Percentiles rank a stretch among this genome's conserved stretches.
phyloP scores from a whole-genome alignment of 106 monocot species.

The Dactylorhiza incarnata region DNA sequence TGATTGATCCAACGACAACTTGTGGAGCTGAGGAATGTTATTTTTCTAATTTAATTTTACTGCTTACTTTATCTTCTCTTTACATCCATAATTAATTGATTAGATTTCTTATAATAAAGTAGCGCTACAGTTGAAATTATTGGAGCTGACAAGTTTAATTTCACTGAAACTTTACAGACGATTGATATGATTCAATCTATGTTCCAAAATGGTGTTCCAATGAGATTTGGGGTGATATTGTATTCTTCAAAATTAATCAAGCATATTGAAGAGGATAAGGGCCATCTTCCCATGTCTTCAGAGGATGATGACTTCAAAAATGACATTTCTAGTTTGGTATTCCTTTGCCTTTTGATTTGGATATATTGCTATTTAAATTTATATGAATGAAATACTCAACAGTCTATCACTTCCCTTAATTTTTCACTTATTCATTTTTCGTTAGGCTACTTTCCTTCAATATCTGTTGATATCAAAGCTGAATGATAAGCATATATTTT shows the following conservation, averaged over 20 bases:
- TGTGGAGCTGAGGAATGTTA: constrained; percentile 74
- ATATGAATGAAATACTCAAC: not conserved
- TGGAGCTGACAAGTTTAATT: constrained; percentile 5
- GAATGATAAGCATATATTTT: not conserved
- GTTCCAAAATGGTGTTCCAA: constrained; percentile 69
- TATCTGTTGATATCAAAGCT: not conserved
- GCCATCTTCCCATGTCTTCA: constrained; percentile 34
- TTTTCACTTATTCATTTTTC: not conserved
- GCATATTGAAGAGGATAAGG: constrained; percentile 60
- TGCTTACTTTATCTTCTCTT: not conserved
- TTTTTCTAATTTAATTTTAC: not conserved
- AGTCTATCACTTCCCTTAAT: not conserved
- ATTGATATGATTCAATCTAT: constrained; percentile 71
- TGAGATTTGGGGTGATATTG: constrained; percentile 88
- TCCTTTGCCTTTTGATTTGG: not conserved
- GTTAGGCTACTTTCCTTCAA: not conserved
- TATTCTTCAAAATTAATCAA: constrained; percentile 81
- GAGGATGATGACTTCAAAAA: constrained; percentile 23
- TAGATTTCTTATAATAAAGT: not conserved
- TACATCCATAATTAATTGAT: not conserved
- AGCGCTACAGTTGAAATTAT: not conserved
- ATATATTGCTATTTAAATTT: not conserved
- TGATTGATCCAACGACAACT: constrained; percentile 75
- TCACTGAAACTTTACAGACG: constrained; percentile 32
- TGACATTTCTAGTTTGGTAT: constrained; percentile 85